Evolutionary conservation across 1,284 basidiomycete genomes (phyloP).

Genomic region (Cutaneotrichosporon dermatis): DNA sequence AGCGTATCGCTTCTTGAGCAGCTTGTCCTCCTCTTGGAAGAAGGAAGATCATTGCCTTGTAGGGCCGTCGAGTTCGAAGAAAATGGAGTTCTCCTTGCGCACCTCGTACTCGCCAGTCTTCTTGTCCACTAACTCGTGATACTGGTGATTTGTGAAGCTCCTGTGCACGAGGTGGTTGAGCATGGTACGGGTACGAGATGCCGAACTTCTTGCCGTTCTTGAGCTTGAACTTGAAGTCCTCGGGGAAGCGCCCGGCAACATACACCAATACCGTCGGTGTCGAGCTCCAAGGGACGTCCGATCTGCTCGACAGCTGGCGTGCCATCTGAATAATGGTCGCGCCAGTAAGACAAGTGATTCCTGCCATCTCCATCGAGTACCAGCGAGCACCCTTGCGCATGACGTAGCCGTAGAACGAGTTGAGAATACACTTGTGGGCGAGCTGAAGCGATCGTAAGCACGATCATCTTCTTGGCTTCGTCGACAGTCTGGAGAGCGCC

Average conservation of each 20-base stretch:
- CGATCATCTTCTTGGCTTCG: constrained; percentile 99
- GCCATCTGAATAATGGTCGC: constrained; percentile 99
- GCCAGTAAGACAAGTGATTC: constrained; percentile 98
- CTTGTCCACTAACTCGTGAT: constrained; percentile 80
- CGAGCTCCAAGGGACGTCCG: constrained; percentile 91
- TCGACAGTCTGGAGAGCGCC: constrained; percentile 79
- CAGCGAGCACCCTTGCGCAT: constrained; percentile 99
- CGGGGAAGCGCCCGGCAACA: constrained; percentile 98
- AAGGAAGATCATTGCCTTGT: constrained; percentile 99
- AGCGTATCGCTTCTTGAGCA: constrained; percentile 99
- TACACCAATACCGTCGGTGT: constrained; percentile 99
- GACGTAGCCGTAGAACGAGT: constrained; percentile 99
- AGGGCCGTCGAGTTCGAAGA: constrained; percentile 99
- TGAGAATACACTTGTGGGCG: constrained; percentile 99
- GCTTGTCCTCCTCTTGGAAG: constrained; percentile 97
- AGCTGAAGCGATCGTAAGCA: constrained; percentile 99
- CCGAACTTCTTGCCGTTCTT: constrained; percentile 78
- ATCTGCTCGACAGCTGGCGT: constrained; percentile 94
- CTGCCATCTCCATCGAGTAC: constrained; percentile 99
- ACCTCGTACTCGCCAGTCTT: constrained; percentile 78
- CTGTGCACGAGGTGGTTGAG: constrained; percentile 96
- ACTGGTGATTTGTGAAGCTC: constrained; percentile 95
- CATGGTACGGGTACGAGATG: constrained; percentile 99
- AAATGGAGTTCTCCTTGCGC: constrained; percentile 98
- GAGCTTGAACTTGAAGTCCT: constrained; percentile 95